Base-by-base conservation (phyloP, 2,329 filamentous ascomycete species). In the Fusarium sp. region DNA sequence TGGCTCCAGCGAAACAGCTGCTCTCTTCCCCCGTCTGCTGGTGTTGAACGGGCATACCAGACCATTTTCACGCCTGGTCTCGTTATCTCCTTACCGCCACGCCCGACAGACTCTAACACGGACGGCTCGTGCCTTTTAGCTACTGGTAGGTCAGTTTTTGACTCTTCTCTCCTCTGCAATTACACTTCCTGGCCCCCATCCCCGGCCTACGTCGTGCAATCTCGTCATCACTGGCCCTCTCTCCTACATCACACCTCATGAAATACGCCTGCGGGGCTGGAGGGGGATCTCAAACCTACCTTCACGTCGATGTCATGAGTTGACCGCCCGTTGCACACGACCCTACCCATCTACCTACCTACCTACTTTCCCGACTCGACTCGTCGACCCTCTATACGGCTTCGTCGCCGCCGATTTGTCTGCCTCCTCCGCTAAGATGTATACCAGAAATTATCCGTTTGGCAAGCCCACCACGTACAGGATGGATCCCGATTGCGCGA, bases 401-500 rank as follows among this genome's bases (percentile, higher is more conserved):
- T 70, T 29, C 20, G 63, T 71, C 69, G 62, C 63, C 71, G 64
- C 58, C 68, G 69, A 72, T 69, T 71, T 67, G 66, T 68, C 72
- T 74, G 61, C 61, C 67, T 34, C 63, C 59, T 64, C 77, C 77
- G 83, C 85, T 87, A 86, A 87, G 81, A 89, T 89, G 87, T 86
- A 86, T 84, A 73, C 81, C 79, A 88, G 84, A 85, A 84, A 85
- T 65, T 79, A 82, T 54, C 82, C 84, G 76, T 76, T 79, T 77
- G 83, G 84, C 77, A 88, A 87, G 82, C 80, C 84, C 70, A 77
- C 88, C 80, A 54, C 50, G 11, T 86, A 89, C 81, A 91, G 87
- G 82, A 92, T 92, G 89, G 91, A 93, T 78, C 91, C 91, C 50
- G 89, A 92, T 82, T 93, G 91, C 82, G 91, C 91, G 62, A 90